Base-by-base conservation (phyloP, 1,284 basidiomycete species). In the Sporisorium graminicola region DNA sequence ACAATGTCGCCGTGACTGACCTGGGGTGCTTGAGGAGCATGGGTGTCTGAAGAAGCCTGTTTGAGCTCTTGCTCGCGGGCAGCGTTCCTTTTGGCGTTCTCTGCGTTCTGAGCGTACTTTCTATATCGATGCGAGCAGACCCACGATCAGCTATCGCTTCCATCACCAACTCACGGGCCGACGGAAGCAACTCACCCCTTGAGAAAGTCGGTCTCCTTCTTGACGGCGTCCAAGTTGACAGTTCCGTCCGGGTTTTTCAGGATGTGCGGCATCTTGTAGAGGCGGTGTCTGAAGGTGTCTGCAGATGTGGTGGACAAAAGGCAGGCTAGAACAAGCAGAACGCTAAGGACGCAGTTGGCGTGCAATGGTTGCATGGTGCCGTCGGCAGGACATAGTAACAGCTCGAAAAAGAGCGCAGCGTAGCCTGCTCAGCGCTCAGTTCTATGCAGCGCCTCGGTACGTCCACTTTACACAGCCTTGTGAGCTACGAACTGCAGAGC, bases 201-300 rank as follows among this genome's bases (percentile, higher is more conserved):
- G 33, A 77, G 33, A 47, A 53, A 68, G 26, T 52, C 54, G 26
- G 65, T 63, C 65, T 77, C 75, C 31, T 67, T 66, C 53, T 74
- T 70, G 35, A 77, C 58, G 27, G 63, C 61, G 22, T 77, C 75
- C 47, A 77, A 51, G 65, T 77, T 77, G 67, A 77, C 75, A 53
- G 75, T 77, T 31, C 75, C 75, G 55, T 77, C 75, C 27, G 71
- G 61, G 43, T 74, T 77, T 40, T 68, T 74, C 51, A 77, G 46
- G 18, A 62, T 67, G 55, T 74, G 66, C 5, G 42, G 43, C 75
- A 77, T 74, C 46, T 18, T 71, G 63, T 44, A 18, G 5, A 20
- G n/a, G 53, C 47, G 22, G 20, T 26, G 37, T 42, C 40, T 49
- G 5, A 26, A 42, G 27, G 13, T 9, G 52, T 43, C 26, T 20